A percentile compares a stretch with the other conserved stretches of the same genome.
Conservation (phyloP, 106 monocot genomes). For the Dendrobium catenatum region DNA sequence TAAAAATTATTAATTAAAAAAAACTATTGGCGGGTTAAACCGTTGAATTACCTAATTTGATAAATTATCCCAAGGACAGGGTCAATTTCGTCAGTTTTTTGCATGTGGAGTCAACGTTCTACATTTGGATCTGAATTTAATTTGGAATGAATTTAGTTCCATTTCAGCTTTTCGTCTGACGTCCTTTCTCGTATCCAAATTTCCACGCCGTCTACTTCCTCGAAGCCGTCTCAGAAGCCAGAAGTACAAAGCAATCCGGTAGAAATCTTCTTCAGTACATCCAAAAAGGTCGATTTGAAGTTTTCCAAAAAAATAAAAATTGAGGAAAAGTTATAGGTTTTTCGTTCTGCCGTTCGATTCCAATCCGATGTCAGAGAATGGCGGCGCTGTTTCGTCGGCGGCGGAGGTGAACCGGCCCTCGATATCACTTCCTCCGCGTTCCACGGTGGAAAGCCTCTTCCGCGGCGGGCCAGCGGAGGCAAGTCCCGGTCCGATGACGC, state of each 20-base stretch:
- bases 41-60: not conserved
- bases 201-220: not conserved
- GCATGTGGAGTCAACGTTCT: conserved; percentile 7
- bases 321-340: not conserved
- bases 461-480: conserved; percentile 19
- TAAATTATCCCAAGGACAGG: not conserved
- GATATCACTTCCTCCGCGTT: conserved; percentile 24
- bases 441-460: conserved; percentile 25
- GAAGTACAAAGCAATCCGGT: not conserved
- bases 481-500: conserved; percentile 45
- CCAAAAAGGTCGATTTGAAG: not conserved
- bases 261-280: not conserved
- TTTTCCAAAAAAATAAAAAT: not conserved
- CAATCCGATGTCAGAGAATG: conserved; percentile 11
- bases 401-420: conserved; percentile 12
- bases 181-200: not conserved
- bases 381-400: conserved; percentile 3
- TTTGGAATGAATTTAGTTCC: conserved; percentile 12
- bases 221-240: not conserved
- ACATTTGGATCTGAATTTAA: conserved; percentile 2
- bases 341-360: not conserved
- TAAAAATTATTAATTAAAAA: too few relatives aligned
- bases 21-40: not conserved
- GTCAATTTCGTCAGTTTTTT: not conserved
- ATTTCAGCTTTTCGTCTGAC: not conserved